Base-by-base conservation (phyloP, 768 basidiomycete species). In the Paxillus involutus region DNA sequence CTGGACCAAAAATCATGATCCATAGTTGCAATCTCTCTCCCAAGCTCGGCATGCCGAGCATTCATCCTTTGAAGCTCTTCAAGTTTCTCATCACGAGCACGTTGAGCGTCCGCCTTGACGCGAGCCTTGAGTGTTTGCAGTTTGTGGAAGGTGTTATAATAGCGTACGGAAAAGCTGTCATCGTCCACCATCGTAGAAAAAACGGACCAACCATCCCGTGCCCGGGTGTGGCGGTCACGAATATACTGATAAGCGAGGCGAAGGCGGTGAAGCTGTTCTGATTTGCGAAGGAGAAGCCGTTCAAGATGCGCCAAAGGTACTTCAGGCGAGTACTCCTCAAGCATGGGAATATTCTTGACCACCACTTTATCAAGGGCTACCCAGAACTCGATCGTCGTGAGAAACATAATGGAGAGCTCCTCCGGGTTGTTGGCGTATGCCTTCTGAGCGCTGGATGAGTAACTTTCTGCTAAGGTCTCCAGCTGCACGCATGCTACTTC, bases 361-460 rank as follows among this genome's bases (percentile, higher is more conserved):
- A n/a, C n/a, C n/a, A n/a, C n/a, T n/a, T n/a, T n/a, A n/a, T n/a
- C n/a, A n/a, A n/a, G n/a, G n/a, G n/a, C n/a, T n/a, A n/a, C n/a
- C n/a, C n/a, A n/a, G n/a, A n/a, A n/a, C n/a, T n/a, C n/a, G n/a
- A n/a, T n/a, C n/a, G n/a, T n/a, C n/a, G n/a, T n/a, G n/a, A n/a
- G n/a, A n/a, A n/a, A n/a, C n/a, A n/a, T n/a, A n/a, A n/a, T n/a
- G n/a, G n/a, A n/a, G n/a, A n/a, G n/a, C n/a, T n/a, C n/a, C n/a
- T n/a, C n/a, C 8, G 77, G 73, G 42, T 70, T 77, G 19, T 58
- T 55, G 13, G 49, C 46, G 46, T 77, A 77, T 7, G 59, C 49
- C 0, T n/a, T 30, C 21, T 45, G 29, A 0, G 77, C 71, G 0
- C 61, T 51, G 1, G 57, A 51, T 4, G 62, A 59, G 45, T 77